Base-by-base conservation (phyloP, 768 basidiomycete genomes). In the Naganishia vishniacii region DNA sequence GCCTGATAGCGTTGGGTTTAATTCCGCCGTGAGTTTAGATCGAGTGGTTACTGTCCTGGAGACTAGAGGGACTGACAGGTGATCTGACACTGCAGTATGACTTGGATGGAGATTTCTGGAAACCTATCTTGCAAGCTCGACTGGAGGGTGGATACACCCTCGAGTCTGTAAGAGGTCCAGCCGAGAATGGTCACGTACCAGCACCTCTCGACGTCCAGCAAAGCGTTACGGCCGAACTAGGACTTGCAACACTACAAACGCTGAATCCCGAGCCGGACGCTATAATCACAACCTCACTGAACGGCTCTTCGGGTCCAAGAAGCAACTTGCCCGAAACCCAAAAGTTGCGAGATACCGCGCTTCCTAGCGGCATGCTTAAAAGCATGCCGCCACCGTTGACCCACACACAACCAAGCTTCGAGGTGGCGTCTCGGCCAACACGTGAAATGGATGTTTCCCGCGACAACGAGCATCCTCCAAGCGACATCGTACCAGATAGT, bases 41-140 rank as follows among this genome's bases (percentile, higher is more conserved):
- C n/a, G n/a, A n/a, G n/a, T n/a, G n/a, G n/a, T n/a, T n/a, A n/a
- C n/a, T n/a, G n/a, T n/a, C n/a, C n/a, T n/a, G n/a, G n/a, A n/a
- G n/a, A n/a, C n/a, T n/a, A n/a, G n/a, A n/a, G n/a, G n/a, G n/a
- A n/a, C n/a, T n/a, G n/a, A n/a, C n/a, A n/a, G n/a, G n/a, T n/a
- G n/a, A 7, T 4, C 25, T 34, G 25, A 26, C 23, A 34, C 29
- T 56, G 9, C n/a, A 63, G 62, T 63, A 51, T 29, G 62, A 63
- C 31, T n/a, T 63, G 41, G 62, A 63, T 26, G 62, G 62, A 12
- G 49, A 44, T 13, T 53, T 63, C n/a, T 63, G 62, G 62, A 37
- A 8, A 44, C 48, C 62, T 23, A 25, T 31, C 20, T 25, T 20
- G 26, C 18, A 40, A 40, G 53, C 53, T 37, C 34, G 53, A 29